Percentiles rank a stretch among this genome's conserved stretches.
phyloP scores from a whole-genome alignment of 2,329 filamentous ascomycete species.

The Lasiodiplodia theobromae region DNA sequence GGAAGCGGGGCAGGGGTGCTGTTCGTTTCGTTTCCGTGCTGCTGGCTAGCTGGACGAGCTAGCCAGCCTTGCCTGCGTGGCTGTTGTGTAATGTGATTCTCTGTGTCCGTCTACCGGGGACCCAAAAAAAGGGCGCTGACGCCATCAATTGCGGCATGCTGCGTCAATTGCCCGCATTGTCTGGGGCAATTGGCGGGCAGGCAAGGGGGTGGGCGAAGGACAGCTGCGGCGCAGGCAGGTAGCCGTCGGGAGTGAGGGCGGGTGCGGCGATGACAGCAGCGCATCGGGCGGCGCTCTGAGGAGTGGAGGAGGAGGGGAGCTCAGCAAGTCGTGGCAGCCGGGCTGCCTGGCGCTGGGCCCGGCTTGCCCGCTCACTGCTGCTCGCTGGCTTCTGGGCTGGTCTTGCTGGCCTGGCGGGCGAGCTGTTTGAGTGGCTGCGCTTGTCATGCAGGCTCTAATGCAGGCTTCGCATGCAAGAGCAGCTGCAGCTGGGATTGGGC shows the following conservation, averaged over 20 bases:
- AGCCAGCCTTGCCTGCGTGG: slow-evolving; percentile 24
- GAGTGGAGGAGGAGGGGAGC: slow-evolving; percentile 9
- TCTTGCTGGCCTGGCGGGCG: slow-evolving; percentile 12
- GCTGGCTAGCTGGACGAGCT: slow-evolving; percentile 11
- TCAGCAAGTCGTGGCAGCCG: neutral
- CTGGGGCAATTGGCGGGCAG: neutral
- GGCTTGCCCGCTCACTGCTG: slow-evolving; percentile 4
- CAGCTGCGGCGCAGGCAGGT: neutral
- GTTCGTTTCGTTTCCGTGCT: slow-evolving; percentile 16
- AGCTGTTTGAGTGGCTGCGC: slow-evolving; percentile 27
- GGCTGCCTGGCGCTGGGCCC: slow-evolving; percentile 13
- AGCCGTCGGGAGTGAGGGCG: slow-evolving; percentile 7
- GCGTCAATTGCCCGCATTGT: slow-evolving; percentile 3
- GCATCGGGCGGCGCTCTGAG: slow-evolving; percentile 8
- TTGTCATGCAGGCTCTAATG: slow-evolving; percentile 30
- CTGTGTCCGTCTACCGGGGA: neutral
- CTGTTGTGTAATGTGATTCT: slow-evolving; percentile 24
- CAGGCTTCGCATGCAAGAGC: slow-evolving; percentile 25
- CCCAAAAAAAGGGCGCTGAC: neutral
- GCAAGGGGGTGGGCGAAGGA: neutral
- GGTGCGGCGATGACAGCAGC: slow-evolving; percentile 23
- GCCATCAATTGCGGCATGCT: slow-evolving; percentile 10
- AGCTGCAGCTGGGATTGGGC: slow-evolving; percentile 27
- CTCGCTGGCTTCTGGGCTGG: slow-evolving; percentile 19
- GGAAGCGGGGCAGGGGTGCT: slow-evolving; percentile 18